Evolutionary conservation across 2,329 filamentous ascomycete genomes (phyloP), one percentile per base, ranked within the genome.

Genomic region (Magnaporthiopsis incrustans): DNA sequence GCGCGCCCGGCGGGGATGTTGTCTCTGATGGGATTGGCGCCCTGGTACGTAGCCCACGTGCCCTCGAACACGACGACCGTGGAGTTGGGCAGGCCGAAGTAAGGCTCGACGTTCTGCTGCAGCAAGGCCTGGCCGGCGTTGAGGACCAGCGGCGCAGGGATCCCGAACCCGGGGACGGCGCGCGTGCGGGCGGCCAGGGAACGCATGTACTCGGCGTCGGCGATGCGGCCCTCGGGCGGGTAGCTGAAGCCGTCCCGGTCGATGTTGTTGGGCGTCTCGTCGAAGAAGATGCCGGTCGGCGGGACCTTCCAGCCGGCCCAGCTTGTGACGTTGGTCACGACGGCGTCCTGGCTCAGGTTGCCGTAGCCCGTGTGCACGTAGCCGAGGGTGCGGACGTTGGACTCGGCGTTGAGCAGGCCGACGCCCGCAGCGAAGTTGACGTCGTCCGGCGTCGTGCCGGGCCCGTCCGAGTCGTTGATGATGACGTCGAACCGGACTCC

Each of bases 221-320:
- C 33, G 4, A 33, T 18, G 33, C 33, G 33, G 33, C 33, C 33
- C 11, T 35, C 33, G 33, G 33, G 33, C 33, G 33, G 33, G 33
- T 35, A 35, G 33, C 33, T 35, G 11, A 35, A 35, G 33, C 33
- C 33, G 11, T 11, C 33, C 11, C 11, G 33, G 33, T 35, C 33
- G 33, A 35, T 35, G 11, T 35, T 35, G 50, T 62, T 62, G 30
- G 61, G 61, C 11, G 61, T 67, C 64, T 68, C 67, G 65, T 69
- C 68, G 26, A 67, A 67, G 63, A 69, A 69, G 65, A 69, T 66
- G 57, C 68, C 68, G 59, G 66, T 63, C 12, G 68, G 58, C 53
- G 63, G 65, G 32, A 63, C 60, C 22, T 63, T 64, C 67, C 67
- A 67, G 66, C 44, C 59, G 32, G 59, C 58, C 44, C 68, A 69